Evolutionary conservation across 2,329 filamentous ascomycete species (phyloP).

Genomic region (Kalaharituber pfeilii): DNA sequence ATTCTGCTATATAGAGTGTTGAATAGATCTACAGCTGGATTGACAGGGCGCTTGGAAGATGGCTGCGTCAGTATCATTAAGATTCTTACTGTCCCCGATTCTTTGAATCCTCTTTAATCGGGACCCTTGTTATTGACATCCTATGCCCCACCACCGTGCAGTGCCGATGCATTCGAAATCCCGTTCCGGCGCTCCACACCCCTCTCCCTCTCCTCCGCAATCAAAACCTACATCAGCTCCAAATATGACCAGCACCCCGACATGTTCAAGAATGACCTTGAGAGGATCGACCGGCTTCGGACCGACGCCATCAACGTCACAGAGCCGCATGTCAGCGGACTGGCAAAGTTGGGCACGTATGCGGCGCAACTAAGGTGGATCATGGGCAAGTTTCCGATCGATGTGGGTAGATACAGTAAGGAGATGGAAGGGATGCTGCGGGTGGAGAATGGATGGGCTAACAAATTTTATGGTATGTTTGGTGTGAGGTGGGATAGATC

Average conservation of each 20-base stretch:
- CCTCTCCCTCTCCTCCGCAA: conserved; percentile 60
- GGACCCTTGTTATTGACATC: no score
- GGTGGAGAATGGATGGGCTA: background rate
- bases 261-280: conserved; percentile 81
- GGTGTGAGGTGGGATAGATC: conserved; percentile 34
- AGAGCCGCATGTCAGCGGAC: conserved; percentile 72
- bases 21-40: no score
- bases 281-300: conserved; percentile 67
- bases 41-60: no score
- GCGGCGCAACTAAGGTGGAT: conserved; percentile 88
- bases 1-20: no score
- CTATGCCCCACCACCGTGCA: no score
- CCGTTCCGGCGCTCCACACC: conserved; percentile 76
- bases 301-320: conserved; percentile 73
- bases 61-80: no score
- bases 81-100: no score
- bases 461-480: background rate
- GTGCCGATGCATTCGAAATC: conserved; percentile 32
- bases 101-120: no score
- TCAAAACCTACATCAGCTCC: conserved; percentile 86
- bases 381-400: conserved; percentile 86
- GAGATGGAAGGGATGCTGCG: background rate
- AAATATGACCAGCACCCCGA: conserved; percentile 99
- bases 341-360: conserved; percentile 78
- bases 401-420: conserved; percentile 38